Percentiles rank a stretch among this genome's conserved stretches.
phyloP scores from a whole-genome alignment of 129 eudicot species.

The Chrysanthemum lavandulifolium region DNA sequence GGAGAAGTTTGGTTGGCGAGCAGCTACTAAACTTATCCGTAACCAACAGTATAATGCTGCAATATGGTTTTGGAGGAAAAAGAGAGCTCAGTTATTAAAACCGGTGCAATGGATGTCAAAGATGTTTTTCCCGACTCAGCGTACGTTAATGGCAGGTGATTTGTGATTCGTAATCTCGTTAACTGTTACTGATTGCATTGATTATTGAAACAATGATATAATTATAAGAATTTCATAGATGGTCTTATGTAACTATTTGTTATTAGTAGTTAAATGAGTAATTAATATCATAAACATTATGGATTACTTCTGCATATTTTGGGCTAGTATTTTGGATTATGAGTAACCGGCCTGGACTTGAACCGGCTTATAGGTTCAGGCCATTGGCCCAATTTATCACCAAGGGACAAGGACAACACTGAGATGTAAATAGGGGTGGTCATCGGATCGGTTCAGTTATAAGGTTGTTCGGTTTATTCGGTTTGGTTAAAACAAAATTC shows the following conservation, averaged over 20 bases:
- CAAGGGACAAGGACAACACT: too few species aligned
- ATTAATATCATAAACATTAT: too few species aligned
- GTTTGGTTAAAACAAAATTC: too few species aligned
- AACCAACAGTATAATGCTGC: conserved; percentile 86
- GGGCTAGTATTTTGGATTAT: too few species aligned
- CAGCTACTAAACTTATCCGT: conserved; percentile 77
- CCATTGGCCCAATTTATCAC: too few species aligned
- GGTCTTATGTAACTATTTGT: conserved; percentile 8
- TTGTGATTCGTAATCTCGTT: conserved; percentile 15
- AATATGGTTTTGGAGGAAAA: conserved; percentile 95
- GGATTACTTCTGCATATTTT: too few species aligned
- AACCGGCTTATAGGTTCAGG: too few species aligned
- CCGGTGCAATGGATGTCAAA: conserved; percentile 73
- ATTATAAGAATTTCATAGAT: conserved; percentile 10
- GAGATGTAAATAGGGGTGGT: too few species aligned
- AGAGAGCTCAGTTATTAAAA: conserved; percentile 54
- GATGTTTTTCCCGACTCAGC: conserved; percentile 35
- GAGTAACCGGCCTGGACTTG: too few species aligned
- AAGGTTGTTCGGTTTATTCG: too few species aligned
- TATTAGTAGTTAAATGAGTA: neutral
- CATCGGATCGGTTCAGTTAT: too few species aligned
- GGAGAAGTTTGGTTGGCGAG: conserved; percentile 99
- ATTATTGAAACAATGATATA: conserved; percentile 9
- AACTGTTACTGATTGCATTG: conserved; percentile 7
- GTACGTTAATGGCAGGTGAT: conserved; percentile 43